phyloP scores from a whole-genome alignment of 768 basidiomycete species.

The Psilocybe sp. region DNA sequence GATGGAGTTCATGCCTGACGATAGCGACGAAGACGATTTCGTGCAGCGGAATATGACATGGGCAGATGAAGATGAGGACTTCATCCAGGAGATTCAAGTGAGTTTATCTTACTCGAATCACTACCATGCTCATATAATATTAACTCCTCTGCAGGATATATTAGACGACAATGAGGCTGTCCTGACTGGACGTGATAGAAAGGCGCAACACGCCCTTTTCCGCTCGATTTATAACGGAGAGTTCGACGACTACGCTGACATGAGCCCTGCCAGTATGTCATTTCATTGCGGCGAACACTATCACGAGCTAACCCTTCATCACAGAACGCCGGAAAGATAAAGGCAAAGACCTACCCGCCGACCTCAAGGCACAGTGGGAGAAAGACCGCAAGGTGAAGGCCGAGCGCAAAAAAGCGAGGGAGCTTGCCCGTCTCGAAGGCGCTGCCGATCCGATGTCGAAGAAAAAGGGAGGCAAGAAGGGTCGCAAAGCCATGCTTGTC shows the following conservation, averaged over 20 bases:
- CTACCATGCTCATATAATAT: neutral
- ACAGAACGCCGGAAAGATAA: conserved; percentile 50
- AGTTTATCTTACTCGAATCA: conserved; percentile 9
- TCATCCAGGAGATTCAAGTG: conserved; percentile 55
- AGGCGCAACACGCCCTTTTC: conserved; percentile 56
- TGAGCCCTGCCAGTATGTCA: conserved; percentile 50
- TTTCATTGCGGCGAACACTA: neutral
- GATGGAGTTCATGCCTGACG: conserved; percentile 20
- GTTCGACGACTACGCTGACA: conserved; percentile 31
- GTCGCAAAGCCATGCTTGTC: conserved; percentile 62
- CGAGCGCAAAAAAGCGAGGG: conserved; percentile 62
- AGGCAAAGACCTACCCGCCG: conserved; percentile 47
- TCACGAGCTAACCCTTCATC: neutral
- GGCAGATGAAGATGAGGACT: conserved; percentile 58
- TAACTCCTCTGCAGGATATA: conserved; percentile 39
- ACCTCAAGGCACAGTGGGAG: conserved; percentile 71
- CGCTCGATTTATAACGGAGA: conserved; percentile 56
- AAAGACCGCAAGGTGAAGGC: conserved; percentile 85
- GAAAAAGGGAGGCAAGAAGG: conserved; percentile 69
- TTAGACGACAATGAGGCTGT: conserved; percentile 59
- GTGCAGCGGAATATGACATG: conserved; percentile 25
- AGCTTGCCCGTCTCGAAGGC: conserved; percentile 47
- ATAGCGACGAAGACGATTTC: conserved; percentile 32
- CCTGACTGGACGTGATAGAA: conserved; percentile 39
- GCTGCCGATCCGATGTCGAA: conserved; percentile 61